A percentile compares a stretch with the other conserved stretches of the same genome.
phyloP scores from a whole-genome alignment of 371 early-diverging fungal genomes.

The Mortierella sp. region DNA sequence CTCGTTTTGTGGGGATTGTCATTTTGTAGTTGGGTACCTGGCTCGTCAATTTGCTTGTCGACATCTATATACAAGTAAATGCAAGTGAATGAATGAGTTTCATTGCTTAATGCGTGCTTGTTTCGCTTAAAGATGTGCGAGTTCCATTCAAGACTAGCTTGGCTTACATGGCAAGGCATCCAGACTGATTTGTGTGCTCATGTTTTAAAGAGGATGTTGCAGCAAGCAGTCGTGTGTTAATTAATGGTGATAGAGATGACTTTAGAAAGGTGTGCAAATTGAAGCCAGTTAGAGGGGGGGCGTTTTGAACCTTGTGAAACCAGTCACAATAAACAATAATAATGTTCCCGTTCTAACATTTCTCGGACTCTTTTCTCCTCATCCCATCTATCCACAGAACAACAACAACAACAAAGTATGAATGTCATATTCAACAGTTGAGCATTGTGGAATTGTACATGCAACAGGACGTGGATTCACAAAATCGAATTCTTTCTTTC shows the following conservation, averaged over 20 bases:
- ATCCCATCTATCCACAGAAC: neutral
- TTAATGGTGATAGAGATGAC: too few relatives aligned
- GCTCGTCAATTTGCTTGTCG: constrained; percentile 57
- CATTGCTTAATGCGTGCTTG: neutral
- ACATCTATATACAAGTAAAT: constrained; percentile 36
- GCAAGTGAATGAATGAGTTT: neutral
- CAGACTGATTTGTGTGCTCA: constrained; percentile 26
- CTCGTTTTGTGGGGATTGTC: neutral
- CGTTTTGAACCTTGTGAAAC: too few relatives aligned
- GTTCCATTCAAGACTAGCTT: neutral
- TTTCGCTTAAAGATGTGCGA: neutral
- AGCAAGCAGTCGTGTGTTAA: too few relatives aligned
- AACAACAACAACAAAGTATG: neutral
- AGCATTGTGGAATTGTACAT: neutral
- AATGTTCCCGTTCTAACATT: too few relatives aligned
- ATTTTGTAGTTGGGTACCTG: constrained; percentile 35
- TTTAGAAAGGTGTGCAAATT: too few relatives aligned
- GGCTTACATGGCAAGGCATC: constrained; percentile 58
- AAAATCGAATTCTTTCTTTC: neutral
- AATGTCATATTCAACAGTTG: neutral
- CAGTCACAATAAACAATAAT: too few relatives aligned
- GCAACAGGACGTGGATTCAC: neutral
- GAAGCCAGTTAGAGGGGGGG: too few relatives aligned
- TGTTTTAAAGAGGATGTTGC: neutral
- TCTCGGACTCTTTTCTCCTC: neutral